Evolutionary conservation across 2,329 filamentous ascomycete species (phyloP).

Genomic region (Phoma sp.): DNA sequence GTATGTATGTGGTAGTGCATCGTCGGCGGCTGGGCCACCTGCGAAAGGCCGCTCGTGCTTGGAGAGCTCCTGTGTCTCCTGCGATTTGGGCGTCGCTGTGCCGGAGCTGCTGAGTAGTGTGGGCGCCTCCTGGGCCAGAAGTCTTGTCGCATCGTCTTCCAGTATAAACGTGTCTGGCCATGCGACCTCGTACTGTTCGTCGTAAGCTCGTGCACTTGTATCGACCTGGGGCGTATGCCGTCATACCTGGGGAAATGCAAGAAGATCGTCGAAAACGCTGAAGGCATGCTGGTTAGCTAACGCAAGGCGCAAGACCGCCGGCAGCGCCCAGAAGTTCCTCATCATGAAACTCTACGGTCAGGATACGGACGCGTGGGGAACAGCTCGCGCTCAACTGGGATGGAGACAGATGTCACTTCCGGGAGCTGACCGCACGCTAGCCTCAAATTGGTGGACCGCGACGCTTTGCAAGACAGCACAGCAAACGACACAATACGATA

Average conservation of each 20-base stretch:
- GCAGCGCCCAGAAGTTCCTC: slow-evolving; percentile 57
- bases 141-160: slow-evolving; percentile 70
- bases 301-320: slow-evolving; percentile 55
- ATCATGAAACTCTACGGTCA: slow-evolving; percentile 31
- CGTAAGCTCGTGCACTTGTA: slow-evolving; percentile 15
- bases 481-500: background rate
- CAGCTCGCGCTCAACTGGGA: slow-evolving; percentile 8
- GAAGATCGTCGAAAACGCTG: slow-evolving; percentile 85
- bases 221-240: background rate
- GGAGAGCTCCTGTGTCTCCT: slow-evolving; percentile 46
- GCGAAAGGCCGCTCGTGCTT: slow-evolving; percentile 34
- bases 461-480: background rate
- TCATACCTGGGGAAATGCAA: slow-evolving; percentile 83
- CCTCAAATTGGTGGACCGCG: slow-evolving; percentile 10
- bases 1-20: slow-evolving; percentile 58
- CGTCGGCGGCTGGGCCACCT: slow-evolving; percentile 22
- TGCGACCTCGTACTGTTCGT: slow-evolving; percentile 74
- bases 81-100: slow-evolving; percentile 37
- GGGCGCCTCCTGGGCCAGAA: slow-evolving; percentile 53
- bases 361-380: background rate
- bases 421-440: slow-evolving; percentile 9
- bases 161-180: slow-evolving; percentile 77
- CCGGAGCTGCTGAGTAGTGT: slow-evolving; percentile 31
- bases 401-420: slow-evolving; percentile 44
- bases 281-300: slow-evolving; percentile 68